Percentiles rank a stretch among this genome's conserved stretches.
Evolutionary conservation across 2,329 filamentous ascomycete genomes (phyloP).

Genomic region (Tolypocladium guangdongense): DNA sequence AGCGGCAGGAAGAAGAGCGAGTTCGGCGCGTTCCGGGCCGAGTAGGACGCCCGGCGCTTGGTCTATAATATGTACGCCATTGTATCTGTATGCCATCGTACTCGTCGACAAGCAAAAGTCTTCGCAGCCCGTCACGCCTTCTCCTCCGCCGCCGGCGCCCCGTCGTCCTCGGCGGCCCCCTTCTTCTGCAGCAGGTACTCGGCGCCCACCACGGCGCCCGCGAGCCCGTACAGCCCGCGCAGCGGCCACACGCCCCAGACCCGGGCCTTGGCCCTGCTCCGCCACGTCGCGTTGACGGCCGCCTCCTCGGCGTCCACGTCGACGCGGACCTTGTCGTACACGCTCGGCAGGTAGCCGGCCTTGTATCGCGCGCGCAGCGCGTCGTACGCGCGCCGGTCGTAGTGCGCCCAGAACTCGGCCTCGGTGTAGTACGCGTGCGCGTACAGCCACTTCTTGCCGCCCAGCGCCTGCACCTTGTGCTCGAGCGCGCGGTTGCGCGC

Average conservation of each 20-base stretch:
- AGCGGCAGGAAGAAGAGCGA: slow-evolving; percentile 17
- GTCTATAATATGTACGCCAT: neutral
- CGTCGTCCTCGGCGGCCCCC: neutral
- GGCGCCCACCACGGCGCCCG: slow-evolving; percentile 30
- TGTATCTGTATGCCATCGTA: neutral
- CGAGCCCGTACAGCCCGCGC: slow-evolving; percentile 34
- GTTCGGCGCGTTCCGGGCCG: slow-evolving; percentile 19
- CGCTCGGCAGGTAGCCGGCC: slow-evolving; percentile 47
- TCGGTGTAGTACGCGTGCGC: slow-evolving; percentile 58
- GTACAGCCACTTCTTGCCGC: slow-evolving; percentile 61
- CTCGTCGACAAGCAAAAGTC: neutral
- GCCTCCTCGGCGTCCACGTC: slow-evolving; percentile 24
- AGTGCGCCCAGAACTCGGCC: slow-evolving; percentile 57
- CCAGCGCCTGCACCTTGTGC: slow-evolving; percentile 42
- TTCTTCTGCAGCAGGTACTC: slow-evolving; percentile 32
- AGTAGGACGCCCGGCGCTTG: slow-evolving; percentile 5
- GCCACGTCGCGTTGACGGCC: slow-evolving; percentile 20
- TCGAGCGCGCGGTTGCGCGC: slow-evolving; percentile 49
- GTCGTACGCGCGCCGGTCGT: slow-evolving; percentile 50
- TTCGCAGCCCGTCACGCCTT: neutral
- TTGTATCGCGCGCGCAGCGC: slow-evolving; percentile 44
- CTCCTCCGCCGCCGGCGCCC: neutral
- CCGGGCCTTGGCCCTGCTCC: slow-evolving; percentile 15
- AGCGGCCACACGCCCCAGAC: slow-evolving; percentile 25
- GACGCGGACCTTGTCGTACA: slow-evolving; percentile 58